Conservation (phyloP, 345 rosid genomes). For the Ceriops decandra region DNA sequence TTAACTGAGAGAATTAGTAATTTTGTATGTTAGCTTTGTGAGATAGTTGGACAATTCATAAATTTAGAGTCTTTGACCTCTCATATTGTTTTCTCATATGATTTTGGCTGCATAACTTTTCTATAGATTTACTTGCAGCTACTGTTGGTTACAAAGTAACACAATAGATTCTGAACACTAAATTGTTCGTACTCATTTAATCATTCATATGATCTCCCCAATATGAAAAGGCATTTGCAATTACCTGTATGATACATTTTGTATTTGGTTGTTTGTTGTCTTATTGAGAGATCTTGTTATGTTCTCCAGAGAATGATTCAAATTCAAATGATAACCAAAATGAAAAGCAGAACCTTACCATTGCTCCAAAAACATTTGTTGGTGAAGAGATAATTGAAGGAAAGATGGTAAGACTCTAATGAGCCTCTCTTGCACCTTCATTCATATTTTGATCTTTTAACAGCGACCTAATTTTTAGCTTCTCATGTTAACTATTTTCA, state of each 20-base stretch:
- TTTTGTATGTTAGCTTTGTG: neutral
- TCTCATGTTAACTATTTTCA: conserved; percentile 2
- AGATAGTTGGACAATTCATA: neutral
- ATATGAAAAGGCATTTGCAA: too few relatives aligned
- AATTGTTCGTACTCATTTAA: too few relatives aligned
- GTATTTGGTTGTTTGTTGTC: too few relatives aligned
- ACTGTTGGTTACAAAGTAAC: too few relatives aligned
- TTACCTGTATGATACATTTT: too few relatives aligned
- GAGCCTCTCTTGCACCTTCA: neutral
- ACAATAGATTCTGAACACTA: too few relatives aligned
- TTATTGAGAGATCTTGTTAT: conserved; percentile 12
- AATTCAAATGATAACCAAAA: conserved; percentile 30
- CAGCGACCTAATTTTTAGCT: neutral
- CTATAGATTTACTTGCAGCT: too few relatives aligned
- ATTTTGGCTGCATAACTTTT: too few relatives aligned
- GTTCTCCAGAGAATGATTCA: conserved; percentile 45
- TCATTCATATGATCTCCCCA: neutral
- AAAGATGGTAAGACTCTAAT: conserved; percentile 49
- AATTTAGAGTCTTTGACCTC: too few relatives aligned
- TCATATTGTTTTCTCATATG: too few relatives aligned
- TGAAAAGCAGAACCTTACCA: conserved; percentile 41
- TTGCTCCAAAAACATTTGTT: conserved; percentile 52
- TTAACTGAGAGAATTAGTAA: neutral
- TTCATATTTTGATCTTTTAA: neutral
- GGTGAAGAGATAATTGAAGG: conserved; percentile 67